Evolutionary conservation across 208 protist species (phyloP).

Genomic region (Porcisia hertigi): DNA sequence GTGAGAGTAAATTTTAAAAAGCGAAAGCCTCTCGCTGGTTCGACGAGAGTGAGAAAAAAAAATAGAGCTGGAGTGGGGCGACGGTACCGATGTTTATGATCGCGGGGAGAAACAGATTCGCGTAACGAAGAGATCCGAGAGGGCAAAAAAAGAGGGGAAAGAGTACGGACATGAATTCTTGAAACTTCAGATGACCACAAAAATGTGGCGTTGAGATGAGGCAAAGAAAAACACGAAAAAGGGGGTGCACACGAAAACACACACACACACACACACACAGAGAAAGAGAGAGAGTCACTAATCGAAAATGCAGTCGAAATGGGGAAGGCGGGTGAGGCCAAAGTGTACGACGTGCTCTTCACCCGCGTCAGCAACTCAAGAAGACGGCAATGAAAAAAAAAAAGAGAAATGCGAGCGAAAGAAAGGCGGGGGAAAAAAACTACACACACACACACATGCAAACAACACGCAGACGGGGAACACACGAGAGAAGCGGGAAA

Average conservation of each 20-base stretch:
- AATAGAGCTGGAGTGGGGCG: background rate
- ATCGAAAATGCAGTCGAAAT: background rate
- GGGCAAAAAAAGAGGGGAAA: background rate
- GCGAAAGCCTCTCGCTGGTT: too few species aligned
- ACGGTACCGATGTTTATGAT: too few species aligned
- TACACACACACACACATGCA: background rate
- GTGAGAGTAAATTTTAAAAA: too few species aligned
- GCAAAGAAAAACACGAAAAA: background rate
- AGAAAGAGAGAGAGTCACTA: background rate
- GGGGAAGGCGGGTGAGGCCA: background rate
- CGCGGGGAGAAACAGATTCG: background rate
- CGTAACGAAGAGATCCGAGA: background rate
- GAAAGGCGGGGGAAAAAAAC: background rate
- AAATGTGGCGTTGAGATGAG: background rate
- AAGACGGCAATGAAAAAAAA: background rate
- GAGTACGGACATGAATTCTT: conserved; percentile 4
- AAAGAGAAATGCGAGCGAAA: conserved; percentile 5
- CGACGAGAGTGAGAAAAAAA: background rate
- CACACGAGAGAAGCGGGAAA: background rate
- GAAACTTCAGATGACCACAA: background rate
- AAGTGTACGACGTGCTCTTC: too few species aligned
- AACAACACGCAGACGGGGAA: background rate
- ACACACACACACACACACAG: background rate
- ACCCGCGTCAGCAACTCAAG: too few species aligned
- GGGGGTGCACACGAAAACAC: background rate